Evolutionary conservation across 1,139 yeast genomes (phyloP), one percentile per base, ranked within the genome.

Genomic region (Taphrina sp.): DNA sequence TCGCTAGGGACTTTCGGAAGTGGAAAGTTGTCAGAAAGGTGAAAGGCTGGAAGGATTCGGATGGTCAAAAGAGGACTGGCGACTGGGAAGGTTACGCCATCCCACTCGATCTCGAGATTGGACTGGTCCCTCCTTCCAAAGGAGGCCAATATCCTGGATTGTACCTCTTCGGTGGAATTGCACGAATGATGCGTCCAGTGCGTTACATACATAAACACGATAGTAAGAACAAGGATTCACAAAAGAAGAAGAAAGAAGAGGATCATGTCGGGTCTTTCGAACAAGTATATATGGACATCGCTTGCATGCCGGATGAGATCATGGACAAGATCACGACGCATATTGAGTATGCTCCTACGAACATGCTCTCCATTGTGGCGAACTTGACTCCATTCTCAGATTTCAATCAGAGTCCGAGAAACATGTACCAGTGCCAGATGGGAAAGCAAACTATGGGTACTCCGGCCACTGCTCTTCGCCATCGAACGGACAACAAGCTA

Each of bases 371-470:
- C 17, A 92, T 92, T 64, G 76, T 92, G 71, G 97, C 97, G 61
- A 92, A 92, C 72, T 77, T 92, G 75, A 92, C 98, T 0, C 98
- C 98, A 63, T 92, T 88, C 70, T 90, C 97, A 1, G 98, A 92
- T 72, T 94, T 92, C 75, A 92, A 92, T 72, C 99, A 92, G 76
- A 89, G 97, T 33, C 99, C 99, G 66, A 85, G 99, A 82, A 92
- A 92, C 71, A 92, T 94, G 98, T 92, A 92, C 71, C 99, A 92
- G 75, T 92, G 99, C 76, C 98, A 94, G 78, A 92, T 92, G 99
- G 98, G 97, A 80, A 92, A 92, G 74, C 99, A 92, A 76, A 92
- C 99, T 22, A 92, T 92, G 98, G 99, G 99, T 73, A 92, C 98
- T 3, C 98, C 98, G 5, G 97, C 97, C 74, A 95, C 92, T 58